These are phyloP conservation scores for Tylopilus felleus DNA, from an alignment of 768 basidiomycete species.

Conservation along the genomic window DNA sequence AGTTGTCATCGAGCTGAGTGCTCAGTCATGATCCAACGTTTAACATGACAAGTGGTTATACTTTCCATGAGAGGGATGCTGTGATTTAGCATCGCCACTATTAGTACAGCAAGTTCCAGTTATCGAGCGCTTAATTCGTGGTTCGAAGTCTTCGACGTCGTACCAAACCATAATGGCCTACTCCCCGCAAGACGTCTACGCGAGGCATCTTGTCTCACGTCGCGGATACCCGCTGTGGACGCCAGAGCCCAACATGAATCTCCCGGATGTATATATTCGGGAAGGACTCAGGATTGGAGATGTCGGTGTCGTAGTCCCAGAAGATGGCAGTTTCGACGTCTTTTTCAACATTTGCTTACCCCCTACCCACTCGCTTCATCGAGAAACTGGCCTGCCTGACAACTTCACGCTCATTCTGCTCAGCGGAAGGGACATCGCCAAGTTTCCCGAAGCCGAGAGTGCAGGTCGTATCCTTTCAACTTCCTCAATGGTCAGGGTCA, in stretches of 20 bases:
- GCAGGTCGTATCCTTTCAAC: constrained; percentile 12
- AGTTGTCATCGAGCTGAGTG: too few relatives aligned
- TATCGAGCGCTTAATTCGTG: too few relatives aligned
- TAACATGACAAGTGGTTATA: too few relatives aligned
- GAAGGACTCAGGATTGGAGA: constrained; percentile 35
- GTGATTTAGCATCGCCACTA: too few relatives aligned
- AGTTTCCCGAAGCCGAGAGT: constrained; percentile 6
- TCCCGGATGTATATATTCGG: constrained; percentile 23
- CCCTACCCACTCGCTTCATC: constrained; percentile 20
- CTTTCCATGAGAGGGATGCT: too few relatives aligned
- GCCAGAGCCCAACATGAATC: constrained; percentile 25
- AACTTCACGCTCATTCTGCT: constrained; percentile 24
- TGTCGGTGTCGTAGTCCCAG: constrained; percentile 31
- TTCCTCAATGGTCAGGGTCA: constrained; percentile 7
- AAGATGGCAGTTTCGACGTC: constrained; percentile 34
- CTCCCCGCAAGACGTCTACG: constrained; percentile 16
- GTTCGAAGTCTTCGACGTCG: too few relatives aligned
- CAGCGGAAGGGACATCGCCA: constrained; percentile 7
- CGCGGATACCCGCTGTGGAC: constrained; percentile 35
- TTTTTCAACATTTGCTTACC: constrained; percentile 36
- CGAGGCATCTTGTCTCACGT: constrained; percentile 9
- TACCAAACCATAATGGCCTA: not conserved
- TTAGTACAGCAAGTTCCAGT: not conserved
- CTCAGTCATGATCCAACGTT: too few relatives aligned
- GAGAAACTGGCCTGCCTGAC: constrained; percentile 20